A percentile compares a stretch with the other conserved stretches of the same genome.
Conservation (phyloP, 2,329 filamentous ascomycete genomes). For the Talaromyces marneffei region DNA sequence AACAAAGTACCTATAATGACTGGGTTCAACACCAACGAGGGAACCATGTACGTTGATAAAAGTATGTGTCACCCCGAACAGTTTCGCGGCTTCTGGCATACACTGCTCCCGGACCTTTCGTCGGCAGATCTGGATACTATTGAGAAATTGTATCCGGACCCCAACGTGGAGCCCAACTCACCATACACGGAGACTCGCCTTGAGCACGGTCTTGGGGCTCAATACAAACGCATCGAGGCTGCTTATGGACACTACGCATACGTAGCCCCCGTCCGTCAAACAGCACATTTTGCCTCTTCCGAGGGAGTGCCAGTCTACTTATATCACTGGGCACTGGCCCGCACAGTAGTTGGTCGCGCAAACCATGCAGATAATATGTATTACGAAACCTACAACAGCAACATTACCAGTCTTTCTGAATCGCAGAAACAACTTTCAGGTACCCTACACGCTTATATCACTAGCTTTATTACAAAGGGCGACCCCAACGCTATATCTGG, state of each 20-base stretch:
- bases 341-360: slow-evolving; percentile 41
- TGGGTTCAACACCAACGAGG: slow-evolving; percentile 67
- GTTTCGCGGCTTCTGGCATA: slow-evolving; percentile 57
- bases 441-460: slow-evolving; percentile 44
- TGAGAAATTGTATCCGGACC: slow-evolving; percentile 58
- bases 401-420: slow-evolving; percentile 30
- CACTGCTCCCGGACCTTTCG: slow-evolving; percentile 55
- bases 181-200: neutral
- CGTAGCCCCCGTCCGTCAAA: slow-evolving; percentile 45
- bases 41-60: slow-evolving; percentile 56
- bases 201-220: slow-evolving; percentile 36
- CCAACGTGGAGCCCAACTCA: slow-evolving; percentile 20
- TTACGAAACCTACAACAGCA: slow-evolving; percentile 43
- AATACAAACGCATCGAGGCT: slow-evolving; percentile 49
- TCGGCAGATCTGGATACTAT: slow-evolving; percentile 50
- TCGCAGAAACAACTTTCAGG: slow-evolving; percentile 41
- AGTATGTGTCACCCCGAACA: slow-evolving; percentile 44
- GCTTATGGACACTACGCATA: slow-evolving; percentile 49
- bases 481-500: slow-evolving; percentile 39
- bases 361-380: slow-evolving; percentile 46
- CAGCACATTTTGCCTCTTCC: slow-evolving; percentile 35
- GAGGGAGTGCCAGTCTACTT: slow-evolving; percentile 41
- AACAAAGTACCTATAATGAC: slow-evolving; percentile 60
- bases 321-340: slow-evolving; percentile 51
- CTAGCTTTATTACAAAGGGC: slow-evolving; percentile 45